These are phyloP conservation scores for Corniculantispora saksenae DNA, from an alignment of 2,329 filamentous ascomycete genomes.

Conservation along the genomic window DNA sequence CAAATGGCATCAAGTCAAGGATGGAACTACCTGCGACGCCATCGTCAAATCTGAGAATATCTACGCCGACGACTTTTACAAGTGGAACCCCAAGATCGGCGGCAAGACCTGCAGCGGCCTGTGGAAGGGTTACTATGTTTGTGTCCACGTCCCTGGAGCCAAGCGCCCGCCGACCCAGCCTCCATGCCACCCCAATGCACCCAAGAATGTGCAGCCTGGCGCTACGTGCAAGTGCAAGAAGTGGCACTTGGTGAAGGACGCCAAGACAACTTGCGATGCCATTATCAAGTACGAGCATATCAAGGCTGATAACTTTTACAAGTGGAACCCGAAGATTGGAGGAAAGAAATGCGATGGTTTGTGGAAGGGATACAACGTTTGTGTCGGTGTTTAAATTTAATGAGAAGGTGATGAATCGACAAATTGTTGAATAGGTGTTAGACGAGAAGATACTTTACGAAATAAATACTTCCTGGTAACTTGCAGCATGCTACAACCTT, in stretches of 20 bases:
- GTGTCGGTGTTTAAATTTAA: not conserved
- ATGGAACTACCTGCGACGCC: too few species aligned
- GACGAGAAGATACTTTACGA: too few species aligned
- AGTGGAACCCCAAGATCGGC: too few species aligned
- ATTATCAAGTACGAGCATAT: constrained; percentile 4
- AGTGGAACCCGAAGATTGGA: not conserved
- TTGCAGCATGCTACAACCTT: too few species aligned
- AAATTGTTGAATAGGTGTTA: too few species aligned
- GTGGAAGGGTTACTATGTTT: too few species aligned
- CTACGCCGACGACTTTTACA: too few species aligned
- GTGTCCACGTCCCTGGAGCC: too few species aligned
- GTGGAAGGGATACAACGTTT: not conserved
- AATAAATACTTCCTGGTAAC: too few species aligned
- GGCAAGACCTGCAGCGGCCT: too few species aligned
- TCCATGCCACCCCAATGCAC: not conserved
- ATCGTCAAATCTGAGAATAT: too few species aligned
- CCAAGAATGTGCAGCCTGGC: not conserved
- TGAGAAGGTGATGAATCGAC: not conserved
- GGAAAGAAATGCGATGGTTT: not conserved
- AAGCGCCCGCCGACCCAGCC: not conserved
- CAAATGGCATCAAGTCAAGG: too few species aligned
- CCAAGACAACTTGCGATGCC: not conserved
- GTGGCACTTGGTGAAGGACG: not conserved
- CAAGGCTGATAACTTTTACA: not conserved
- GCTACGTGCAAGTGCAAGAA: not conserved